Conservation (phyloP, 2,329 filamentous ascomycete species). For the Chrysosporium keratinophilum region DNA sequence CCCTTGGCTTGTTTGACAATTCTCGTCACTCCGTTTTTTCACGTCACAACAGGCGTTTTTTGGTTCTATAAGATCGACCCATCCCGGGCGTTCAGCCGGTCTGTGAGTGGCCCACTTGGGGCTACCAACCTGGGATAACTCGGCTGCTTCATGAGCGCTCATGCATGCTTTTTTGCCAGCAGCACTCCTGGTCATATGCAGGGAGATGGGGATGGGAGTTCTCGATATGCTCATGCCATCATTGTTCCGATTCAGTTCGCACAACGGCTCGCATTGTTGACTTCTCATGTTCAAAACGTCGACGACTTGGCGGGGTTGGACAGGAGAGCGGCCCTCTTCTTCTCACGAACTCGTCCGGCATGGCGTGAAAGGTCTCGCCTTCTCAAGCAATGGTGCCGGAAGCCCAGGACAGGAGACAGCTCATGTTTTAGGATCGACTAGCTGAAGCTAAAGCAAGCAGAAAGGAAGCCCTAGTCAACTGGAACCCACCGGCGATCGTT, state of each 20-base stretch:
- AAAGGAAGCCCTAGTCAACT: not conserved
- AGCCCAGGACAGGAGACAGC: not conserved
- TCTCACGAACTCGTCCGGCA: not conserved
- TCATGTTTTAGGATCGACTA: not conserved
- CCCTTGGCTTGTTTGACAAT: not conserved
- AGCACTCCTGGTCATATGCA: not conserved
- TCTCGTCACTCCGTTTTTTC: not conserved
- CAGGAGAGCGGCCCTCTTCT: not conserved
- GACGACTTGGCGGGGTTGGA: not conserved
- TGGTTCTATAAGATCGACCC: not conserved
- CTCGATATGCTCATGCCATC: not conserved
- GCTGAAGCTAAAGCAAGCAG: not conserved
- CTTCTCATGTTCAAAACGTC: not conserved
- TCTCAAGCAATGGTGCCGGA: not conserved
- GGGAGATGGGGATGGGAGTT: not conserved
- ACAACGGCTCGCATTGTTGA: not conserved
- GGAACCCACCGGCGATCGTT: constrained; percentile 7
- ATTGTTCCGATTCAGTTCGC: not conserved
- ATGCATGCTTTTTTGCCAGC: not conserved
- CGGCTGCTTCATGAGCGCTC: not conserved
- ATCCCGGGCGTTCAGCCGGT: not conserved
- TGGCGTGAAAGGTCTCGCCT: not conserved
- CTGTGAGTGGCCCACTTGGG: not conserved
- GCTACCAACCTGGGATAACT: not conserved
- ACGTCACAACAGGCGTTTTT: not conserved